A percentile compares a stretch with the other conserved stretches of the same genome.
These are phyloP conservation scores for Rosa multiflora DNA, from an alignment of 306 rosid genomes.

Conservation along the genomic window DNA sequence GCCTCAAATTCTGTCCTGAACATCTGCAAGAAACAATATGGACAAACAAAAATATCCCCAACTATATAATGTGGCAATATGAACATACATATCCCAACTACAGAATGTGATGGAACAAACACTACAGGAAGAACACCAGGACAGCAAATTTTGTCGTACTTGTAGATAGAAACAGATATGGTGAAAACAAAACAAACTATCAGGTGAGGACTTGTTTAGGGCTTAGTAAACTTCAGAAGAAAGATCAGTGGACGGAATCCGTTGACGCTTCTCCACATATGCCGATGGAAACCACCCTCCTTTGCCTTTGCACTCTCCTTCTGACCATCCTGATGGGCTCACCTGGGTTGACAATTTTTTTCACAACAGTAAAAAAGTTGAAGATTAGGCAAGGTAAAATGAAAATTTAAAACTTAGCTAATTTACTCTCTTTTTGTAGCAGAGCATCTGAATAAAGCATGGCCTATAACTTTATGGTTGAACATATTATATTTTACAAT, in stretches of 20 bases:
- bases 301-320: conserved; percentile 90
- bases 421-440: background rate
- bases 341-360: conserved; percentile 46
- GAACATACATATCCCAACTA: no score
- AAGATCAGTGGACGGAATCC: conserved; percentile 54
- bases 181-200: conserved; percentile 13
- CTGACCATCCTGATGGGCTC: conserved; percentile 86
- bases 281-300: conserved; percentile 96
- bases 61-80: no score
- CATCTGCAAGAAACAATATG: no score
- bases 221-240: conserved; percentile 58
- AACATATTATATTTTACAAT: background rate
- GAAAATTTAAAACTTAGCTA: background rate
- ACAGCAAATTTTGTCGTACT: background rate
- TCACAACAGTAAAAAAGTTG: conserved; percentile 3
- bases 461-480: background rate
- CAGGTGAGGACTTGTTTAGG: conserved; percentile 15
- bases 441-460: background rate
- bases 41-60: no score
- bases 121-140: background rate
- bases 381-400: background rate
- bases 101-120: background rate
- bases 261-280: conserved; percentile 81
- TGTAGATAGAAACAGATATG: background rate
- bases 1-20: no score